Evolutionary conservation across 257 asterid genomes (phyloP).

Genomic region (Datura wrightii): DNA sequence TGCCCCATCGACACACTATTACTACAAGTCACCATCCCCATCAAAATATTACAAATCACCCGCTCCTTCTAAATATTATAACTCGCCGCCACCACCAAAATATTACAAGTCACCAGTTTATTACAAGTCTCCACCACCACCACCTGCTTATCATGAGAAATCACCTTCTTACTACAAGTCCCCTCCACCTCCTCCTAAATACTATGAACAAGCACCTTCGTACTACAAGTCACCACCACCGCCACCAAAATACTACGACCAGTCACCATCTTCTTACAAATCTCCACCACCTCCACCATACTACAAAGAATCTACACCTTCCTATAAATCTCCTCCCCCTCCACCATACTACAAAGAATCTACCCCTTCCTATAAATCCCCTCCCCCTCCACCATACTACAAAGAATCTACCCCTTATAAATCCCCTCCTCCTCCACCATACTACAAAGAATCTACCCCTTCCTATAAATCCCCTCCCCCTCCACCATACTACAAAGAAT

Average conservation of each 20-base stretch:
- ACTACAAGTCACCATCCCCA: background rate
- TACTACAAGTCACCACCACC: background rate
- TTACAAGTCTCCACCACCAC: background rate
- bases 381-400: background rate
- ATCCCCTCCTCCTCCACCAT: background rate
- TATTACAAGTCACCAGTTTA: background rate
- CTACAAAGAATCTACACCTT: background rate
- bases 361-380: too few relatives aligned
- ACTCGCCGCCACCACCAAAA: background rate
- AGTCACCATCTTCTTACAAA: fast-evolving
- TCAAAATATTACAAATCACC: conserved; percentile 1
- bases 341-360: background rate
- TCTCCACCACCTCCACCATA: background rate
- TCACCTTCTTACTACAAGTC: background rate
- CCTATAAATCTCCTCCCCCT: background rate
- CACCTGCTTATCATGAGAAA: background rate
- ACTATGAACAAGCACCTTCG: background rate
- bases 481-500: background rate
- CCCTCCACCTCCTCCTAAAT: background rate
- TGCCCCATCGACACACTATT: background rate
- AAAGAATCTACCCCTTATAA: too few relatives aligned
- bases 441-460: background rate
- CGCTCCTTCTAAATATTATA: conserved; percentile 12
- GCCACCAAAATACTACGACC: background rate
- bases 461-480: background rate